These are phyloP conservation scores for Phytophthora pinifolia DNA, from an alignment of 352 stramenopile species.

Conservation along the genomic window DNA sequence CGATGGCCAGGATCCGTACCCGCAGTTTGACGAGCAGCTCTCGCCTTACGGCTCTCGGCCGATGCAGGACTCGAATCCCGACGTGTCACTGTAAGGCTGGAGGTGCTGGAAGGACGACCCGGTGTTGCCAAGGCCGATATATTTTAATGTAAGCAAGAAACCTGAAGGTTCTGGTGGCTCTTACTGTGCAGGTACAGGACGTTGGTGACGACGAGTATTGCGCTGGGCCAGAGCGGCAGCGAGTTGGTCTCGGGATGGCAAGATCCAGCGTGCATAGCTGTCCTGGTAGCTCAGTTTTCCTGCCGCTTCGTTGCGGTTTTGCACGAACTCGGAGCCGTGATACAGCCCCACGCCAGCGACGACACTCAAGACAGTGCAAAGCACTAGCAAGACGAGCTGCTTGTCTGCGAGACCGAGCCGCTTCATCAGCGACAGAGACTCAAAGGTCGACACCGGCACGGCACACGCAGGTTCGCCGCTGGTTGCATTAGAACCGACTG, in stretches of 20 bases:
- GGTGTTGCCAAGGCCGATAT: conserved; percentile 20
- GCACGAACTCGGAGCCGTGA: conserved; percentile 40
- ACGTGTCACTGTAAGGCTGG: conserved; percentile 33
- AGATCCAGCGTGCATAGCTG: conserved; percentile 59
- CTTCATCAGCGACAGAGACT: conserved; percentile 37
- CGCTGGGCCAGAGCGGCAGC: conserved; percentile 33
- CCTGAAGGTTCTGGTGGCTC: conserved; percentile 11
- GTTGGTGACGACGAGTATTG: conserved; percentile 14
- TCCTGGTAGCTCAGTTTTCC: conserved; percentile 54
- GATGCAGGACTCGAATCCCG: conserved; percentile 33
- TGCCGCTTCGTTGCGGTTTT: conserved; percentile 44
- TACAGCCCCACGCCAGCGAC: conserved; percentile 44
- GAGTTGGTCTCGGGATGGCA: conserved; percentile 72
- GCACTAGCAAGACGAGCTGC: conserved; percentile 45
- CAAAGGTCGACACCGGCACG: conserved; percentile 28
- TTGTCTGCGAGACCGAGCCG: conserved; percentile 40
- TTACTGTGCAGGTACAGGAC: conserved; percentile 13
- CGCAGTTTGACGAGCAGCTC: conserved; percentile 8
- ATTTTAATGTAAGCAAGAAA: conserved; percentile 39
- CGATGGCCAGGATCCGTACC: conserved; percentile 29
- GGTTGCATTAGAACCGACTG: conserved; percentile 20
- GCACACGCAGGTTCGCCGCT: conserved; percentile 39
- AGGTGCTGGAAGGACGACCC: background rate
- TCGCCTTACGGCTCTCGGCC: conserved; percentile 34
- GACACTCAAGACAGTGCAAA: conserved; percentile 35